Percentiles rank a stretch among this genome's conserved stretches.
phyloP scores from a whole-genome alignment of 768 basidiomycete species.

The Tricholoma sp. region DNA sequence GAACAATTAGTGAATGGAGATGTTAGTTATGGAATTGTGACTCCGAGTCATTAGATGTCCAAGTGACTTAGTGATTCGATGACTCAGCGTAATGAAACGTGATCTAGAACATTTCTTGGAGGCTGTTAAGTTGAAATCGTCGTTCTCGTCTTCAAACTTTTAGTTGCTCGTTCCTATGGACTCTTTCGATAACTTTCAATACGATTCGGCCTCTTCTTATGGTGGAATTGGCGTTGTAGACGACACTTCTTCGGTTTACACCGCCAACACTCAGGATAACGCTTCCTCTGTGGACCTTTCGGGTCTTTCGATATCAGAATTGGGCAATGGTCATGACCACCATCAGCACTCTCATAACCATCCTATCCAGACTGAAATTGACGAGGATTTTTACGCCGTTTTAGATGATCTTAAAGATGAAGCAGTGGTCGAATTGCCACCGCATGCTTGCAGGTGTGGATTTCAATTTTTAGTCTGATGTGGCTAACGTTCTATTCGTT shows the following conservation, averaged over 20 bases:
- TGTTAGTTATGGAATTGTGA: too few species aligned
- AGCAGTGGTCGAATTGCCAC: constrained; percentile 69
- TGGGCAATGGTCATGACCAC: constrained; percentile 36
- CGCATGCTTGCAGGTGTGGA: constrained; percentile 92
- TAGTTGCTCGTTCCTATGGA: constrained; percentile 48
- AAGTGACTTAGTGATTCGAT: too few species aligned
- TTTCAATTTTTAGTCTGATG: background rate
- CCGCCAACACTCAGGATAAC: constrained; percentile 59
- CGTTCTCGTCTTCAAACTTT: background rate
- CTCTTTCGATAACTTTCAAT: constrained; percentile 82
- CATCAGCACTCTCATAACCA: constrained; percentile 14
- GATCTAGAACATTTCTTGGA: background rate
- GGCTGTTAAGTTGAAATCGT: background rate
- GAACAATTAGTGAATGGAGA: too few species aligned
- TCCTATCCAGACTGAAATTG: constrained; percentile 33
- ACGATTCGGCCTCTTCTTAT: constrained; percentile 78
- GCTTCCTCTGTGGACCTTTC: constrained; percentile 63
- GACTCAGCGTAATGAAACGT: constrained; percentile 1
- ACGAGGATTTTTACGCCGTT: constrained; percentile 88
- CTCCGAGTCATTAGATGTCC: too few species aligned
- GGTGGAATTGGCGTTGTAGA: constrained; percentile 71
- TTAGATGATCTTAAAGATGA: constrained; percentile 89
- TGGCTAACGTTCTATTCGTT: constrained; percentile 8
- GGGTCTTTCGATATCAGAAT: constrained; percentile 63
- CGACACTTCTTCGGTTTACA: constrained; percentile 79